These are phyloP conservation scores for Nitzschia putrida DNA, from an alignment of 108 stramenopile genomes.

Conservation along the genomic window DNA sequence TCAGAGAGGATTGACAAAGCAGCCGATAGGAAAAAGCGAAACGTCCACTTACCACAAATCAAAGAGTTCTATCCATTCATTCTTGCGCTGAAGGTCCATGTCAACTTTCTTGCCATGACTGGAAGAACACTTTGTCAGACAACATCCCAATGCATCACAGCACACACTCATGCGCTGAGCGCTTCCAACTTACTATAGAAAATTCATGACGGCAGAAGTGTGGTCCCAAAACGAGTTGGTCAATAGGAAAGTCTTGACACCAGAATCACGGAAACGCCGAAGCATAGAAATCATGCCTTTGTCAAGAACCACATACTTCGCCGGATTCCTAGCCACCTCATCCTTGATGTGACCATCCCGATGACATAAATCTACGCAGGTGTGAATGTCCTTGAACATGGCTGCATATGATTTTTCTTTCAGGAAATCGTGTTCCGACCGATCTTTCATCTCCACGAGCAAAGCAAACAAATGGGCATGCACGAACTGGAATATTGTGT, in stretches of 20 bases:
- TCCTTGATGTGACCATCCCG: slow-evolving; percentile 97
- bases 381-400: slow-evolving; percentile 84
- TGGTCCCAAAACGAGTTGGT: slow-evolving; percentile 96
- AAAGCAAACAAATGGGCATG: slow-evolving; percentile 85
- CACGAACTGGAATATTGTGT: slow-evolving; percentile 91
- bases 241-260: slow-evolving; percentile 90
- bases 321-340: slow-evolving; percentile 82
- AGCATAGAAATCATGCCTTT: slow-evolving; percentile 89
- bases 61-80: slow-evolving; percentile 94
- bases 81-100: slow-evolving; percentile 63
- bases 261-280: slow-evolving; percentile 60
- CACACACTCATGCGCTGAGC: not conserved
- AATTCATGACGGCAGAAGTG: slow-evolving; percentile 95
- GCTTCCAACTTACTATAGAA: slow-evolving; percentile 53
- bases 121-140: not conserved
- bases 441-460: slow-evolving; percentile 86
- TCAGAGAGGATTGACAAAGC: not conserved
- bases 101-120: slow-evolving; percentile 58
- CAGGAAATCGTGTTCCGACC: slow-evolving; percentile 71
- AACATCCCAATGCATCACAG: not conserved
- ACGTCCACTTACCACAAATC: slow-evolving; percentile 66
- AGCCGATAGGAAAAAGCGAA: not conserved
- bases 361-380: slow-evolving; percentile 94
- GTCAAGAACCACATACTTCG: slow-evolving; percentile 87
- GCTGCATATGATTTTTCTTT: slow-evolving; percentile 89